Evolutionary conservation across 305 asterid genomes (phyloP), one percentile per base, ranked within the genome.

Genomic region (Salvia sclarea): DNA sequence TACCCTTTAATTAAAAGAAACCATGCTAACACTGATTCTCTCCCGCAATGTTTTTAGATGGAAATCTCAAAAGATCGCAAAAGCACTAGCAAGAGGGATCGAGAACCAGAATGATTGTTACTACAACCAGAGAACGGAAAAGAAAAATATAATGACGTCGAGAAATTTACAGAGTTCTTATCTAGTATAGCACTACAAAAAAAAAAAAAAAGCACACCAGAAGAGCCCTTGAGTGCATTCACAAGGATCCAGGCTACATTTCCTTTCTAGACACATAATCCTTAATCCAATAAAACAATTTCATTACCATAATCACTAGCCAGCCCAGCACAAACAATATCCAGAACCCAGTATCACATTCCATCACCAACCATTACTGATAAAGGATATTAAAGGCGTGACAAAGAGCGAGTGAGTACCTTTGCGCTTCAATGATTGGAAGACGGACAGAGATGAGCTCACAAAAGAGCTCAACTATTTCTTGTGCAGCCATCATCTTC

Each of bases 401-500:
- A 67, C 20, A 20, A 61, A 13, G 59, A 73, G n/a, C n/a, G n/a
- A n/a, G n/a, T n/a, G 50, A 1, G 6, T 84, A 92, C 99, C 85
- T 89, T 80, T 95, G 97, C 56, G 85, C 88, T 81, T 91, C 95
- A 24, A 91, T 95, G 43, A 95, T 88, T 25, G 99, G 96, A 68
- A 95, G 92, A 25, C 99, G 92, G 66, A 85, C 99, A 21, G 78
- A 73, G 50, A 92, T 83, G 72, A 95, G 96, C 89, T 95, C 98
- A 4, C 85, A 85, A 56, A 88, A 92, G 41, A 92, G 87, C 84
- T 95, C 99, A 79, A 92, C 74, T 59, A 95, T 92, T 84, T 92
- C 99, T 83, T 95, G 99, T 21, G 99, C 97, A 13, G 97, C 97
- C 90, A 84, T 81, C 98, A 88, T 95, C 81, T 88, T 95, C 92